phyloP scores from a whole-genome alignment of 1,139 yeast genomes.

The Lodderomyces metapsilosis region DNA sequence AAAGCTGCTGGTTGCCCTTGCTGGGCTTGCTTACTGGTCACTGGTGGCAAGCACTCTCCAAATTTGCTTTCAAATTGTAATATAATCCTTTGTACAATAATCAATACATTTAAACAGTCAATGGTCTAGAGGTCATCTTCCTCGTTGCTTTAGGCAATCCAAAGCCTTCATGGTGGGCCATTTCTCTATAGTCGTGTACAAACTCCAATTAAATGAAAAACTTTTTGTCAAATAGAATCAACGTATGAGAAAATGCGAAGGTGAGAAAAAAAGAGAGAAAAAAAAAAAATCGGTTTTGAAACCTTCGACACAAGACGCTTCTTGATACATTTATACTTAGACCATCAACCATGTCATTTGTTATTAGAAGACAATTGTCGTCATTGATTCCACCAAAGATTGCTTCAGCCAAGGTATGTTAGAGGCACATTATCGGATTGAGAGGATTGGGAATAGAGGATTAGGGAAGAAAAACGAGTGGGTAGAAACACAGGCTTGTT shows the following conservation, averaged over 20 bases:
- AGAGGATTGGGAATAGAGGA: background rate
- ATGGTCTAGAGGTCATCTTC: background rate
- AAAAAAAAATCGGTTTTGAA: background rate
- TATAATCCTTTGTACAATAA: background rate
- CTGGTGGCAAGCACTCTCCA: background rate
- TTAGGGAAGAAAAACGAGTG: no score
- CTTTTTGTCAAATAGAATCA: slow-evolving; percentile 1
- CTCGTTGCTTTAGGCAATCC: background rate
- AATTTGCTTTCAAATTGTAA: background rate
- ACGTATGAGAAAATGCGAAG: background rate
- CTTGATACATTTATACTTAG: no score
- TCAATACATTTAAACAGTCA: background rate
- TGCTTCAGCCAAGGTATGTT: slow-evolving; percentile 88
- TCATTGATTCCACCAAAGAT: slow-evolving; percentile 98
- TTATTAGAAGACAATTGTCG: slow-evolving; percentile 89
- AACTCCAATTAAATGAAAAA: background rate
- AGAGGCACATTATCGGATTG: background rate
- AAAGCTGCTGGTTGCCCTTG: no score
- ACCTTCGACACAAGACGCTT: background rate
- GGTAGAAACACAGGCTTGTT: no score
- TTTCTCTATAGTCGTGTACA: background rate
- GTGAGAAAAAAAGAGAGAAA: background rate
- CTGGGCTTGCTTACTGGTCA: no score
- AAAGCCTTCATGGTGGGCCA: no score
- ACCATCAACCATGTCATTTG: slow-evolving; percentile 61